Conservation (phyloP, 495 filamentous ascomycete species). For the Chaetomium cochliodes region DNA sequence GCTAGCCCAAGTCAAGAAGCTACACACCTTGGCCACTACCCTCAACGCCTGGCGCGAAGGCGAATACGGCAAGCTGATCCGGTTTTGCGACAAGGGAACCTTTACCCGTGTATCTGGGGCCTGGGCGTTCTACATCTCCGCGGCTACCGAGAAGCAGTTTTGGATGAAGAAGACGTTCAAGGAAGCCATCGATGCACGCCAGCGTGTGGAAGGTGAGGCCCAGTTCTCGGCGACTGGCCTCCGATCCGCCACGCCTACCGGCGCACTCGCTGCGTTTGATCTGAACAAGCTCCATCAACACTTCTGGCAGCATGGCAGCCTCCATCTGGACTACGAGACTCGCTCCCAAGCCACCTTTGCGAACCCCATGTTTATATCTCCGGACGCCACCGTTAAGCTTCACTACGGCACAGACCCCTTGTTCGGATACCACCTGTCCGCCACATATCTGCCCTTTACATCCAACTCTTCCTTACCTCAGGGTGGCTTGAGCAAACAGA, state of each 20-base stretch:
- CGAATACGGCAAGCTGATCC: conserved; percentile 29
- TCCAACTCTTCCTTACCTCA: neutral
- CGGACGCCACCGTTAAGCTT: conserved; percentile 14
- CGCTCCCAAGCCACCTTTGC: neutral
- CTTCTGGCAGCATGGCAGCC: conserved; percentile 14
- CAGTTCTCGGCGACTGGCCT: neutral
- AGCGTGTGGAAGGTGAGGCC: neutral
- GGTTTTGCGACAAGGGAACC: conserved; percentile 32
- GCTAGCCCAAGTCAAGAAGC: conserved; percentile 27
- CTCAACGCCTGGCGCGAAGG: conserved; percentile 28
- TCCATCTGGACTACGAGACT: neutral
- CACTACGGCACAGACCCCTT: conserved; percentile 33
- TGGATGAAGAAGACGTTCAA: neutral
- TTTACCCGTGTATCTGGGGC: conserved; percentile 26
- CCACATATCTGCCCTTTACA: conserved; percentile 20
- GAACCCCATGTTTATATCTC: conserved; percentile 28
- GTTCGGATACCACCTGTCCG: conserved; percentile 35
- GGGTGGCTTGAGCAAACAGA: neutral
- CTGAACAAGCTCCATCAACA: neutral
- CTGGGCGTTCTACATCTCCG: conserved; percentile 30
- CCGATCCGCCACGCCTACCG: neutral
- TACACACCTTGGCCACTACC: conserved; percentile 22
- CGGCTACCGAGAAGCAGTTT: neutral
- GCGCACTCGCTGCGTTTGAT: neutral
- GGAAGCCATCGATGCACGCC: neutral